Conservation (phyloP, 345 rosid genomes). For the Populus deltoides region DNA sequence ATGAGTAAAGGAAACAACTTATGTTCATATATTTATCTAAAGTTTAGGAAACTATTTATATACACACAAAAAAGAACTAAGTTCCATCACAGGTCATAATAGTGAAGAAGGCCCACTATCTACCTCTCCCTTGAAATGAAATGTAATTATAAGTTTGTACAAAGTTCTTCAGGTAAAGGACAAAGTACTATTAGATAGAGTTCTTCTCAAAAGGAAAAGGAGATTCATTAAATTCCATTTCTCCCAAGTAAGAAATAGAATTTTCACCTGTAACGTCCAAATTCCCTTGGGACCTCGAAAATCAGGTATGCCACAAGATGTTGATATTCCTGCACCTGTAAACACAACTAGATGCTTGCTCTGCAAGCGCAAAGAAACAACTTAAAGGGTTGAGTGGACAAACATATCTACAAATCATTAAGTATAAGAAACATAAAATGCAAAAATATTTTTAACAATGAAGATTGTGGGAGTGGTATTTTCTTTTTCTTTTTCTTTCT, state of each 20-base stretch:
- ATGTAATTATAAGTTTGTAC: background rate
- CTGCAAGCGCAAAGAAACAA: slow-evolving; percentile 50
- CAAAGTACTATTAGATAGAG: background rate
- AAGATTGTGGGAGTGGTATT: too few species aligned
- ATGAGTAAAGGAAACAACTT: background rate
- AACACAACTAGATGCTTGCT: slow-evolving; percentile 97
- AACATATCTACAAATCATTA: background rate
- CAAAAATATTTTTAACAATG: background rate
- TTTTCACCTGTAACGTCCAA: slow-evolving; percentile 88
- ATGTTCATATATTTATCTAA: background rate
- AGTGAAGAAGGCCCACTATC: background rate
- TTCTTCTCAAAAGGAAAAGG: background rate
- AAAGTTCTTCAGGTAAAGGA: background rate
- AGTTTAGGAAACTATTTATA: too few species aligned
- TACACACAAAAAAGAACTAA: background rate
- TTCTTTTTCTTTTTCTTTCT: too few species aligned
- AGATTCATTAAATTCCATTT: background rate
- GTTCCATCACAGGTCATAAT: background rate
- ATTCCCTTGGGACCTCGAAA: slow-evolving; percentile 97
- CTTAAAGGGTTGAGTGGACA: background rate
- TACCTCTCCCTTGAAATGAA: background rate
- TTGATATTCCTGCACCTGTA: slow-evolving; percentile 97
- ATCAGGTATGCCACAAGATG: slow-evolving; percentile 97
- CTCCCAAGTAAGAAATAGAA: background rate
- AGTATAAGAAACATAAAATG: background rate